Conservation (phyloP, 257 asterid species). For the Capsicum baccatum region DNA sequence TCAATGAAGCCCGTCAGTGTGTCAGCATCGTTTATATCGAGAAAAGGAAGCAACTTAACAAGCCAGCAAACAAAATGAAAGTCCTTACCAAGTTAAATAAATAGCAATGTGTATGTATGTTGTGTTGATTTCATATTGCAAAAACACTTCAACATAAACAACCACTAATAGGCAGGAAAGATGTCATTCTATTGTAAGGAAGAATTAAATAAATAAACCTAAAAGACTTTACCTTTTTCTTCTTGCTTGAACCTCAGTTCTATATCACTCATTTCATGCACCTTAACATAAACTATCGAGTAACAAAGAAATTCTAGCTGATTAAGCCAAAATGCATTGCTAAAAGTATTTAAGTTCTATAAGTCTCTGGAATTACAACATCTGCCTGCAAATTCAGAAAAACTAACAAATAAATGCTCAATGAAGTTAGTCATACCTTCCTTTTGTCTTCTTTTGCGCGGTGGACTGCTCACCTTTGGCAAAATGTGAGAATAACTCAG, state of each 20-base stretch:
- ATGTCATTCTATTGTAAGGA: neutral
- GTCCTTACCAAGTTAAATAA: neutral
- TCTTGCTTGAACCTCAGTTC: conserved; percentile 12
- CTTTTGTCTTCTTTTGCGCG: conserved; percentile 71
- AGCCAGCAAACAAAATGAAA: neutral
- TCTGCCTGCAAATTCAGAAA: neutral
- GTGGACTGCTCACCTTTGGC: conserved; percentile 84
- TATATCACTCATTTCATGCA: neutral
- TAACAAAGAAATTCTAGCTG: conserved; percentile 23
- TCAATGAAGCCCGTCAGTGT: neutral
- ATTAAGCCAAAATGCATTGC: neutral
- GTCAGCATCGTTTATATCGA: neutral
- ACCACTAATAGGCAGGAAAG: neutral
- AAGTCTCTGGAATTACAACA: neutral
- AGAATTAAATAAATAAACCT: neutral
- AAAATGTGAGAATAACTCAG: conserved; percentile 97
- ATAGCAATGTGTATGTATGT: neutral
- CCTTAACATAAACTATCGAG: conserved; percentile 2
- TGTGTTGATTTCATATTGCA: neutral
- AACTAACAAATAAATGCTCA: neutral
- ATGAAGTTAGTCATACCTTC: conserved; percentile 54
- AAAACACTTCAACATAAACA: neutral
- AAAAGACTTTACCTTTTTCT: neutral
- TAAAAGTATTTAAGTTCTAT: neutral
- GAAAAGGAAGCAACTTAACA: neutral